phyloP scores from a whole-genome alignment of 768 basidiomycete genomes.

The Collybia mongolica region DNA sequence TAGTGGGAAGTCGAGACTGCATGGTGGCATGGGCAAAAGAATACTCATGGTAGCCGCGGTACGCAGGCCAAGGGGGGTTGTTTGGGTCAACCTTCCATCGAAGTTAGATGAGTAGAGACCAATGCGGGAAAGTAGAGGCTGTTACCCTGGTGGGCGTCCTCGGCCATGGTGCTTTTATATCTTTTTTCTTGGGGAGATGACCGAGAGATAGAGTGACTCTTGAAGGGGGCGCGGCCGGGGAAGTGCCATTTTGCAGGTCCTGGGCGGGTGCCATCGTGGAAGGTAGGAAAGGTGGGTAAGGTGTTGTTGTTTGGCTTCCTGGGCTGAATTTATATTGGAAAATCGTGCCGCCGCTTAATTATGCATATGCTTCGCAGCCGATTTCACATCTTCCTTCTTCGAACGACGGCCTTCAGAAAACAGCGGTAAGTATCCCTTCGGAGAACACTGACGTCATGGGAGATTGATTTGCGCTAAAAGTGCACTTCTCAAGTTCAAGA shows the following conservation, averaged over 20 bases:
- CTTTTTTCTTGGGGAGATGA: slow-evolving; percentile 70
- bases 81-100: slow-evolving; percentile 57
- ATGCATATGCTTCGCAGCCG: neutral
- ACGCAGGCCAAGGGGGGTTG: slow-evolving; percentile 83
- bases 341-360: neutral
- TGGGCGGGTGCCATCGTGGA: slow-evolving; percentile 14
- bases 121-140: neutral
- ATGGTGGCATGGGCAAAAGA: slow-evolving; percentile 92
- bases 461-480: too few species aligned
- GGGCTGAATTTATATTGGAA: slow-evolving; percentile 1
- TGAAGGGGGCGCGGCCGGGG: slow-evolving; percentile 41
- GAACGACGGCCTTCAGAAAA: too few species aligned
- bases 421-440: too few species aligned
- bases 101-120: neutral
- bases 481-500: too few species aligned
- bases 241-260: slow-evolving; percentile 3
- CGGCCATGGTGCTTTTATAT: slow-evolving; percentile 72
- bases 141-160: slow-evolving; percentile 64
- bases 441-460: too few species aligned
- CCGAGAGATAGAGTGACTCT: slow-evolving; percentile 72
- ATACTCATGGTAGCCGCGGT: slow-evolving; percentile 78
- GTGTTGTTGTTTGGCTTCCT: neutral
- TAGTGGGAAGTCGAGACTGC: slow-evolving; percentile 94
- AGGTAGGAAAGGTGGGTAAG: neutral
- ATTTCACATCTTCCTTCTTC: too few species aligned